Conservation (phyloP, 2,329 filamentous ascomycete species). For the Penicillium sumatraense region DNA sequence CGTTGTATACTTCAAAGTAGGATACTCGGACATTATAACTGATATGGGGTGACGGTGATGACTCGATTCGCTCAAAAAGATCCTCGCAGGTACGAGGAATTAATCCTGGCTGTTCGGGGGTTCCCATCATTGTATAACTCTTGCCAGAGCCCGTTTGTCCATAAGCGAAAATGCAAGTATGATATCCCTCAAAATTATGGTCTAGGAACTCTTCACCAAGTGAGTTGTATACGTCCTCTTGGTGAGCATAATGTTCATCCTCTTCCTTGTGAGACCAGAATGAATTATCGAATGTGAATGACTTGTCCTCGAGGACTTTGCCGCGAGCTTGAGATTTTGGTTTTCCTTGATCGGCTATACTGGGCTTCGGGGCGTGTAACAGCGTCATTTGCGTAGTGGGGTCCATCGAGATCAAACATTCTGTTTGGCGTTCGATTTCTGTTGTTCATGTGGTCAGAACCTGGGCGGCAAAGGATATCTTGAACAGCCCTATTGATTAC, state of each 20-base stretch:
- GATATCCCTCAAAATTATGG: constrained; percentile 99
- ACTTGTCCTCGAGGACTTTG: constrained; percentile 82
- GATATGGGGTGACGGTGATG: constrained; percentile 83
- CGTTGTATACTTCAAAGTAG: constrained; percentile 99
- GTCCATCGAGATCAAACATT: constrained; percentile 92
- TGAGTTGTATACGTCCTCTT: constrained; percentile 91
- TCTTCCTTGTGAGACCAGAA: constrained; percentile 90
- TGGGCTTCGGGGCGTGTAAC: constrained; percentile 70
- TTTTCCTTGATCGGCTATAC: constrained; percentile 55
- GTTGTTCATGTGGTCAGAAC: constrained; percentile 8
- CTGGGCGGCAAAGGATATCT: not conserved
- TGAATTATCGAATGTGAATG: constrained; percentile 94
- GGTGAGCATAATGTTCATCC: constrained; percentile 85
- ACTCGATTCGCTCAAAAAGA: constrained; percentile 89
- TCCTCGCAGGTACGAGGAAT: constrained; percentile 96
- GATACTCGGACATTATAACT: constrained; percentile 97
- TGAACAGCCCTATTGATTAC: constrained; percentile 1
- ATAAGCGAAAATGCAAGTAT: constrained; percentile 98
- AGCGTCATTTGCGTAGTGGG: constrained; percentile 83
- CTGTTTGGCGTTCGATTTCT: constrained; percentile 81
- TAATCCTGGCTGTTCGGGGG: constrained; percentile 79
- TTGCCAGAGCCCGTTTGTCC: constrained; percentile 97
- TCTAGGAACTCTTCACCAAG: constrained; percentile 96
- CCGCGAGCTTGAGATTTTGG: constrained; percentile 65
- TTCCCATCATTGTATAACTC: constrained; percentile 98